Conservation (phyloP, 2,329 filamentous ascomycete genomes). For the Fusarium odoratissimum region DNA sequence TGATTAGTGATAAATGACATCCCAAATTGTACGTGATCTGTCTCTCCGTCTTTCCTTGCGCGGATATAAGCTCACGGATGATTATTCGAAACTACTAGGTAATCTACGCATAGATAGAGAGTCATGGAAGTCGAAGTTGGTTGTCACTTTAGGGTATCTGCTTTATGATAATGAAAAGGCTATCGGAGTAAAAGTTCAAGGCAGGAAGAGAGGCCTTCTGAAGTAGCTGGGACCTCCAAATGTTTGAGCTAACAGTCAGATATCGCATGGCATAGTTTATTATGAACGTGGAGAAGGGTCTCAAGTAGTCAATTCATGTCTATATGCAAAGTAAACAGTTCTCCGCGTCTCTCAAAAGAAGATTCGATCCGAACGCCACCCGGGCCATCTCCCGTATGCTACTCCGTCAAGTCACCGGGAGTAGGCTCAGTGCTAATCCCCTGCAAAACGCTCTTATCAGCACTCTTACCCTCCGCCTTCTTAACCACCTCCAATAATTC, state of each 20-base stretch:
- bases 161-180: neutral
- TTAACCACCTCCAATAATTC: constrained; percentile 1
- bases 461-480: neutral
- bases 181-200: fast-evolving
- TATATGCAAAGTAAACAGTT: neutral
- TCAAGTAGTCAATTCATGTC: fast-evolving
- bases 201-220: fast-evolving
- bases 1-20: neutral
- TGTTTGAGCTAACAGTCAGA: fast-evolving
- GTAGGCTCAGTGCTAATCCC: neutral
- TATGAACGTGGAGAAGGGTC: fast-evolving
- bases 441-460: neutral
- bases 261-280: fast-evolving
- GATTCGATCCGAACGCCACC: neutral
- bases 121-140: fast-evolving
- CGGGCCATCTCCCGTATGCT: neutral
- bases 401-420: neutral
- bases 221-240: fast-evolving
- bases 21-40: neutral
- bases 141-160: neutral
- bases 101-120: neutral
- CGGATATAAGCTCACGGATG: fast-evolving
- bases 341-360: fast-evolving
- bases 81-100: too few species aligned
- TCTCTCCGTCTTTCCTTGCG: too few species aligned